phyloP scores from a whole-genome alignment of 192 early-diverging fungal genomes.

The Funneliformis geosporum region DNA sequence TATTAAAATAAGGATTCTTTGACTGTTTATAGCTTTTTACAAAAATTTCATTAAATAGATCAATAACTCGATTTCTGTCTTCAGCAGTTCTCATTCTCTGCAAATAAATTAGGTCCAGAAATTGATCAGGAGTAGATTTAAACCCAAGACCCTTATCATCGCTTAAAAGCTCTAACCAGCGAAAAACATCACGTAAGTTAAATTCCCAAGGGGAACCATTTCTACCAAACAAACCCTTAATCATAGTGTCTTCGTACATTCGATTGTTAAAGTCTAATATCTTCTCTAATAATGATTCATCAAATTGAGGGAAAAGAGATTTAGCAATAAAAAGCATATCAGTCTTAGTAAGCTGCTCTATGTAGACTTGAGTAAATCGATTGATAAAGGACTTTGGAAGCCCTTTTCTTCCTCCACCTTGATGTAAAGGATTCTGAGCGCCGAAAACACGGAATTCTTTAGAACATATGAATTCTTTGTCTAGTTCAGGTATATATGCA shows the following conservation, averaged over 20 bases:
- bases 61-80: slow-evolving; percentile 66
- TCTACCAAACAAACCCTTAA: slow-evolving; percentile 67
- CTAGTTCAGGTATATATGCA: slow-evolving; percentile 96
- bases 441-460: slow-evolving; percentile 91
- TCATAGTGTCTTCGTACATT: slow-evolving; percentile 87
- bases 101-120: slow-evolving; percentile 81
- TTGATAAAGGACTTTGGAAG: slow-evolving; percentile 96
- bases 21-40: slow-evolving; percentile 41
- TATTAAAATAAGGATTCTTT: slow-evolving; percentile 49
- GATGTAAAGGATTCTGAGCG: slow-evolving; percentile 94
- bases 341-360: slow-evolving; percentile 75
- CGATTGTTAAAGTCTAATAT: slow-evolving; percentile 84
- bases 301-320: slow-evolving; percentile 55
- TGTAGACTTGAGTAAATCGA: slow-evolving; percentile 93
- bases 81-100: slow-evolving; percentile 84
- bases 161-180: slow-evolving; percentile 87
- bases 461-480: slow-evolving; percentile 78
- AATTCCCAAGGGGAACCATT: slow-evolving; percentile 96
- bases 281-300: slow-evolving; percentile 46
- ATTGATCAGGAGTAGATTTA: slow-evolving; percentile 62
- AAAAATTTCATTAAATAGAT: slow-evolving; percentile 61
- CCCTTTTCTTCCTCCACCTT: slow-evolving; percentile 99
- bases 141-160: slow-evolving; percentile 44
- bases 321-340: slow-evolving; percentile 80
- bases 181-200: slow-evolving; percentile 95